Evolutionary conservation across 1,284 basidiomycete genomes (phyloP).

Genomic region (Flammula alnicola): DNA sequence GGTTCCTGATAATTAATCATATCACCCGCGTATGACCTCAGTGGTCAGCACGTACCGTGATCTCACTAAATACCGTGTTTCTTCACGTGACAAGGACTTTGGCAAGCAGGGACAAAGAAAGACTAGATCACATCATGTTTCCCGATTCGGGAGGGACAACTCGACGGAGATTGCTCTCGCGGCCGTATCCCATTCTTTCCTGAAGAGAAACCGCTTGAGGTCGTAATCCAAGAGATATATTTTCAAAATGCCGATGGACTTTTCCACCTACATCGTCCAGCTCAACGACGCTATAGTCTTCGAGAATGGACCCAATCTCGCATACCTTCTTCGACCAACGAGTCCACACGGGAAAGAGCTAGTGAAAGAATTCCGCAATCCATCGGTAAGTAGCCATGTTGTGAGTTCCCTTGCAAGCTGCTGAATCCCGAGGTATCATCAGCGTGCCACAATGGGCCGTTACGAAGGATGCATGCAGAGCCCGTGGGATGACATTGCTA

Average conservation of each 20-base stretch:
- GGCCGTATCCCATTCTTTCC: too few relatives aligned
- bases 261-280: constrained; percentile 64
- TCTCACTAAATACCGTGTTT: too few relatives aligned
- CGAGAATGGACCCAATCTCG: constrained; percentile 71
- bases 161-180: too few relatives aligned
- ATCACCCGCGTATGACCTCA: too few relatives aligned
- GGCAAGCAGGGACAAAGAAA: too few relatives aligned
- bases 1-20: too few relatives aligned
- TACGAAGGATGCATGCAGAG: constrained; percentile 67
- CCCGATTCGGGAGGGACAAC: too few relatives aligned
- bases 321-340: constrained; percentile 73
- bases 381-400: constrained; percentile 52
- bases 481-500: constrained; percentile 84
- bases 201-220: too few relatives aligned
- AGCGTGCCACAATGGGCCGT: constrained; percentile 54
- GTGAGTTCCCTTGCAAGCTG: background rate
- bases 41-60: too few relatives aligned
- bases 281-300: constrained; percentile 61
- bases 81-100: too few relatives aligned
- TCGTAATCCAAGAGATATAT: too few relatives aligned
- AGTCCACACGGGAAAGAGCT: constrained; percentile 75
- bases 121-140: too few relatives aligned
- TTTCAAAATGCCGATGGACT: constrained; percentile 39
- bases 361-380: constrained; percentile 71
- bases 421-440: constrained; percentile 17